Evolutionary conservation across 495 filamentous ascomycete species (phyloP), one percentile per base, ranked within the genome.

Genomic region (Tuber calosporum): DNA sequence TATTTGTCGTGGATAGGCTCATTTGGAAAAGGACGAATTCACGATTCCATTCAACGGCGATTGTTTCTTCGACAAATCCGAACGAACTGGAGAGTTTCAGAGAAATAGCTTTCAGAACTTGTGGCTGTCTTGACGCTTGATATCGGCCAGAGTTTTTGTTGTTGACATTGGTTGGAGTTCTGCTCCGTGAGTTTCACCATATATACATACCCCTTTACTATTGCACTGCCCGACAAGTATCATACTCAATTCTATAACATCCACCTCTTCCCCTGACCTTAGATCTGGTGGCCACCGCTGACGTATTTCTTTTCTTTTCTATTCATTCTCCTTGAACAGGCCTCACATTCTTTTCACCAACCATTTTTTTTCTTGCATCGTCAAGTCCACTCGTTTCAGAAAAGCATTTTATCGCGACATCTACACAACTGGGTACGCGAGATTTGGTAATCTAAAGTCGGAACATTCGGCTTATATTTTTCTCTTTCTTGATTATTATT

Each of bases 301-400:
- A 78, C 68, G 71, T 71, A 78, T 68, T 77, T 72, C 73, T 70
- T 73, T 45, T 69, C 62, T 41, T 66, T 41, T 66, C n/a, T n/a
- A n/a, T n/a, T n/a, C n/a, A 40, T 66, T 73, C 70, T 69, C 75
- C 68, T 71, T 78, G 66, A 78, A 78, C 68, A 78, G 76, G 75
- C 76, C 76, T 75, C 76, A 78, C 76, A 68, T 78, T 78, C 76
- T 78, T 78, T 78, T 78, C 43, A 73, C 77, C 77, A 42, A 73
- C 48, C 42, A 73, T 73, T 70, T 43, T 62, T 68, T 30, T 34
- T 68, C 66, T 72, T 77, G 71, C 68, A 67, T 75, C 71, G 58
- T 77, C 69, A 68, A 77, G 70, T 73, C 72, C 75, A 73, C 75
- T 78, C 76, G 68, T 78, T 78, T 78, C 75, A 58, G 36, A 53